Evolutionary conservation across 2,329 filamentous ascomycete genomes (phyloP).

Genomic region (Colletotrichum graminicola): DNA sequence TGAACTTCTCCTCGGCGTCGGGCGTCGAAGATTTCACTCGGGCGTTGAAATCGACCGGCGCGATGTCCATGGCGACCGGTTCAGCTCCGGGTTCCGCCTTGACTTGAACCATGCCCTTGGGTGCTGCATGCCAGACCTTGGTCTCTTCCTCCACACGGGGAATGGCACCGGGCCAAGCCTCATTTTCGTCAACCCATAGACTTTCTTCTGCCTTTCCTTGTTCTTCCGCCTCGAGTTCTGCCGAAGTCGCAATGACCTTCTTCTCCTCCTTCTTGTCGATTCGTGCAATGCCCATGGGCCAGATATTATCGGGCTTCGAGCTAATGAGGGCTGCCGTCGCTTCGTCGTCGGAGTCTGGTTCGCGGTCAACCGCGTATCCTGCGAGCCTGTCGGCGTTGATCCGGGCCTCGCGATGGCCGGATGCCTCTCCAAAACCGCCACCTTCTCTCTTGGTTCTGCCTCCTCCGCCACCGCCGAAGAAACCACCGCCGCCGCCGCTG

Average conservation of each 20-base stretch:
- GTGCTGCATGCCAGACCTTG: slow-evolving; percentile 60
- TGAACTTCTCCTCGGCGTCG: slow-evolving; percentile 46
- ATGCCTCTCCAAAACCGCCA: slow-evolving; percentile 54
- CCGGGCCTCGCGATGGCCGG: slow-evolving; percentile 57
- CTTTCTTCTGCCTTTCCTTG: slow-evolving; percentile 61
- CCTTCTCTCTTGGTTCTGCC: slow-evolving; percentile 52
- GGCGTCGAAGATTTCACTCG: slow-evolving; percentile 44
- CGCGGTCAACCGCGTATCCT: slow-evolving; percentile 51
- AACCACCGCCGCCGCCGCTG: slow-evolving; percentile 43
- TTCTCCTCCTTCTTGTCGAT: slow-evolving; percentile 66
- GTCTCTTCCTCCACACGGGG: slow-evolving; percentile 49
- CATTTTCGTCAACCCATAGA: slow-evolving; percentile 57
- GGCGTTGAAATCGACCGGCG: slow-evolving; percentile 58
- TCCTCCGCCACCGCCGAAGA: slow-evolving; percentile 46
- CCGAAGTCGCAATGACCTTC: slow-evolving; percentile 67
- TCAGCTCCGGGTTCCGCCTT: slow-evolving; percentile 61
- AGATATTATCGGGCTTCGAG: slow-evolving; percentile 46
- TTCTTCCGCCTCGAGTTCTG: slow-evolving; percentile 68
- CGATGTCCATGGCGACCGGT: slow-evolving; percentile 51
- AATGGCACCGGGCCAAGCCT: slow-evolving; percentile 47
- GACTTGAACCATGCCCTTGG: slow-evolving; percentile 52
- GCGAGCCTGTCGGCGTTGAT: slow-evolving; percentile 70
- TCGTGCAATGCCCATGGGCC: slow-evolving; percentile 69
- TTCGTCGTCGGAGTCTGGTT: slow-evolving; percentile 44
- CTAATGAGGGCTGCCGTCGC: slow-evolving; percentile 43